Percentiles rank a stretch among this genome's conserved stretches.
Evolutionary conservation across 805 yeast genomes (phyloP).

Genomic region (Myxozyma geophila): DNA sequence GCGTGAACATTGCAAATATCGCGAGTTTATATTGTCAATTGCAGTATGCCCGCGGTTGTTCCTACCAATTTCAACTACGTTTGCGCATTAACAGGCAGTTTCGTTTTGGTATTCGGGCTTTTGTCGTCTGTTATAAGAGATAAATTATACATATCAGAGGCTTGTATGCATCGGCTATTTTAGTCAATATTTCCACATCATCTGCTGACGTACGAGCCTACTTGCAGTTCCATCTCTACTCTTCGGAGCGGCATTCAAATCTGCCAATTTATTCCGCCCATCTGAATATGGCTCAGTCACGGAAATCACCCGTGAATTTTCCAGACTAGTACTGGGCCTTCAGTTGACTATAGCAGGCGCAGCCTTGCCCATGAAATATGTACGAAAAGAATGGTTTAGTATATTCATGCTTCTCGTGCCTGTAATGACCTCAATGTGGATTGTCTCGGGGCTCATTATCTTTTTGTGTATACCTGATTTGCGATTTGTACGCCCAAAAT

Average conservation of each 20-base stretch:
- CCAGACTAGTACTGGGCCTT: conserved; percentile 67
- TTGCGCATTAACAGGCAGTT: conserved; percentile 66
- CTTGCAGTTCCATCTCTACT: conserved; percentile 58
- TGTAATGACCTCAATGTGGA: conserved; percentile 74
- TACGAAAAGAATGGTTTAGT: conserved; percentile 62
- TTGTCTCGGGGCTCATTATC: conserved; percentile 63
- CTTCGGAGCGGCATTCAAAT: conserved; percentile 63
- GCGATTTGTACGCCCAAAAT: conserved; percentile 41
- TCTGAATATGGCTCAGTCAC: conserved; percentile 54
- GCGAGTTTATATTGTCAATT: not conserved
- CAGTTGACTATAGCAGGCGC: conserved; percentile 76
- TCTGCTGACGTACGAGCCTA: not conserved
- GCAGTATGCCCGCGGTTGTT: conserved; percentile 27
- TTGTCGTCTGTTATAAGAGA: conserved; percentile 65
- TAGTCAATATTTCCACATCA: not conserved
- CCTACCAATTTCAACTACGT: conserved; percentile 47
- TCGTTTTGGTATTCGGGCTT: conserved; percentile 60
- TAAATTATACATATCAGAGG: conserved; percentile 64
- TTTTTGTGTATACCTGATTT: conserved; percentile 65
- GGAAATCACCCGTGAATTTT: conserved; percentile 60
- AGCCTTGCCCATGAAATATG: conserved; percentile 70
- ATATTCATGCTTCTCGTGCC: conserved; percentile 64
- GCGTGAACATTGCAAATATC: not conserved
- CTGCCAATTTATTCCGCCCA: conserved; percentile 63
- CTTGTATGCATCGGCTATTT: conserved; percentile 41